Conservation (phyloP, 805 yeast genomes). For the Ogataea nakhonphanomensis region DNA sequence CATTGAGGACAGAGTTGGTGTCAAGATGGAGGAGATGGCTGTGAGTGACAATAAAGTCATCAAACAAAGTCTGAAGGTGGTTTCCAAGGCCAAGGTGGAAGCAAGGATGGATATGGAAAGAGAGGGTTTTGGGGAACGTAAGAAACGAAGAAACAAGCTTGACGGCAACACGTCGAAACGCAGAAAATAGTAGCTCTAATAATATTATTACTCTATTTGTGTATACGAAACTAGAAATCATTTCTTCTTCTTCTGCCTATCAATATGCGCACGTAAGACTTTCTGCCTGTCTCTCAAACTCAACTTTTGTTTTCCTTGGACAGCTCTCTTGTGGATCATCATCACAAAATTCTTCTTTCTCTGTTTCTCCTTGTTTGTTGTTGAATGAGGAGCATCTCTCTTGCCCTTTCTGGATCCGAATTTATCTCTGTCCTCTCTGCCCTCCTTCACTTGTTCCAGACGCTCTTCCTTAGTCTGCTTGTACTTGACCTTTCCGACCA, state of each 20-base stretch:
- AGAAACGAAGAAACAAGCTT: constrained; percentile 20
- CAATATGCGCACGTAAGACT: constrained; percentile 78
- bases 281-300: constrained; percentile 90
- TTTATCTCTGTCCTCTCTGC: constrained; percentile 88
- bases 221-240: constrained; percentile 17
- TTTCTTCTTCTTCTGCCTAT: constrained; percentile 83
- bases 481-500: constrained; percentile 76
- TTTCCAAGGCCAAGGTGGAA: constrained; percentile 83
- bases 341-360: constrained; percentile 98
- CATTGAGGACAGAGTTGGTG: constrained; percentile 80
- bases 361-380: constrained; percentile 94
- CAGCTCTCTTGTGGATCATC: constrained; percentile 95
- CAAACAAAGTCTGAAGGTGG: constrained; percentile 62
- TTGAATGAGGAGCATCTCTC: constrained; percentile 72
- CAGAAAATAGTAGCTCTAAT: constrained; percentile 1
- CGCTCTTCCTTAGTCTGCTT: constrained; percentile 90
- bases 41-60: constrained; percentile 77
- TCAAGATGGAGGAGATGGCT: constrained; percentile 70
- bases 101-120: constrained; percentile 91
- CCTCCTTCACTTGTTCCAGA: constrained; percentile 81
- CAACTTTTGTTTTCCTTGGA: constrained; percentile 89
- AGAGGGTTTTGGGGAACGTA: constrained; percentile 76
- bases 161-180: constrained; percentile 8
- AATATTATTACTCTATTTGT: background rate
- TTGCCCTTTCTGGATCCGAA: constrained; percentile 87